These are phyloP conservation scores for Starmerella geochares DNA, from an alignment of 805 yeast genomes.

Conservation along the genomic window DNA sequence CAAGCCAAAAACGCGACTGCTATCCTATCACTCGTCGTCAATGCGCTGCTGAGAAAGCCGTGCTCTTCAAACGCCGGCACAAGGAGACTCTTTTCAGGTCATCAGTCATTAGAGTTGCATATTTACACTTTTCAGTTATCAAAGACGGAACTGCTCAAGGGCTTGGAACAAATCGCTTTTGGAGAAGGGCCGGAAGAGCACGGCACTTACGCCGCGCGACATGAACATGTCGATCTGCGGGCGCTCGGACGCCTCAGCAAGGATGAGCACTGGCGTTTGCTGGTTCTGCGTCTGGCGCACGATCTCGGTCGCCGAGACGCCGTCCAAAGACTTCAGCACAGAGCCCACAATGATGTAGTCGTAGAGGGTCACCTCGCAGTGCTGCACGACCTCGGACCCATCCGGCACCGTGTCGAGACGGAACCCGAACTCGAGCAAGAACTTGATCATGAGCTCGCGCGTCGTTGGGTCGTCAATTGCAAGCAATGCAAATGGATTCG, in stretches of 20 bases:
- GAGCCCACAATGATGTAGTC: slow-evolving; percentile 49
- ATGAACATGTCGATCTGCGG: slow-evolving; percentile 37
- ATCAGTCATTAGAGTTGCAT: slow-evolving; percentile 5
- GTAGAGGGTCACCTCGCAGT: slow-evolving; percentile 56
- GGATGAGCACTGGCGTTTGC: slow-evolving; percentile 71
- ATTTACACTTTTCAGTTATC: not conserved
- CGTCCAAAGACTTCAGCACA: slow-evolving; percentile 49
- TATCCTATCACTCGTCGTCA: too few species aligned
- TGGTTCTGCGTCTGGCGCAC: slow-evolving; percentile 68
- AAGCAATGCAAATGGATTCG: slow-evolving; percentile 24
- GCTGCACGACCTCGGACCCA: slow-evolving; percentile 78
- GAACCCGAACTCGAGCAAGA: slow-evolving; percentile 79
- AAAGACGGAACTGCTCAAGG: slow-evolving; percentile 30
- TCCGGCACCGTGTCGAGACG: slow-evolving; percentile 87
- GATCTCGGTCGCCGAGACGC: slow-evolving; percentile 76
- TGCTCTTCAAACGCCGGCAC: too few species aligned
- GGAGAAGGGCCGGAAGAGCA: slow-evolving; percentile 87
- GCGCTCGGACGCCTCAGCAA: slow-evolving; percentile 19
- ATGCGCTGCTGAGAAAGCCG: too few species aligned
- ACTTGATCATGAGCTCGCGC: slow-evolving; percentile 72
- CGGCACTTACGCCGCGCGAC: slow-evolving; percentile 85
- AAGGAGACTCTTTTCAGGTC: too few species aligned
- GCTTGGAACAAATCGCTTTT: slow-evolving; percentile 73
- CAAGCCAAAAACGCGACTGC: too few species aligned
- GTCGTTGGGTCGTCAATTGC: slow-evolving; percentile 49